Evolutionary conservation across 495 filamentous ascomycete genomes (phyloP).

Genomic region (Aspergillus heteromorphus): DNA sequence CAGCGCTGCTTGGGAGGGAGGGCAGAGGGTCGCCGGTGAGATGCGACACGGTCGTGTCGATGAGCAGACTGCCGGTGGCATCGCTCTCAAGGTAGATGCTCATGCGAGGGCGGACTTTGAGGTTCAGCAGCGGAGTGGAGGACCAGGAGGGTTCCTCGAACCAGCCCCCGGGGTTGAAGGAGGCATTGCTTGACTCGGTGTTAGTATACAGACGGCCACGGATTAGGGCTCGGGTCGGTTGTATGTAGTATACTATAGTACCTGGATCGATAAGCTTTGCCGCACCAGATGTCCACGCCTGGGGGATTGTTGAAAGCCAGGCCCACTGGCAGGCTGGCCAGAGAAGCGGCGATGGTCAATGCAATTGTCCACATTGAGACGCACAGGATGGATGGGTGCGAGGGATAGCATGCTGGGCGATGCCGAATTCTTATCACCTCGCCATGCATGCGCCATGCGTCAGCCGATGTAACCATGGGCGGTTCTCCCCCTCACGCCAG

Average conservation of each 20-base stretch:
- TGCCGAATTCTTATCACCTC: not conserved
- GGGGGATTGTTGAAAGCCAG: conserved; percentile 24
- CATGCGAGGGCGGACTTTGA: conserved; percentile 55
- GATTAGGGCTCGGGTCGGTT: no score
- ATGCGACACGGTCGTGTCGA: conserved; percentile 51
- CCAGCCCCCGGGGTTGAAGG: conserved; percentile 58
- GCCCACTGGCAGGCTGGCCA: not conserved
- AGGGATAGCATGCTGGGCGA: not conserved
- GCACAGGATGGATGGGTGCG: not conserved
- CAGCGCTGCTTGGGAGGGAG: not conserved
- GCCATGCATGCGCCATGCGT: not conserved
- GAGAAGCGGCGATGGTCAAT: not conserved
- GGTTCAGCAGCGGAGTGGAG: conserved; percentile 44
- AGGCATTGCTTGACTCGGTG: conserved; percentile 45
- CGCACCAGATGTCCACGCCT: conserved; percentile 48
- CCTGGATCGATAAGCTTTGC: conserved; percentile 51
- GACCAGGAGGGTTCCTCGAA: conserved; percentile 40
- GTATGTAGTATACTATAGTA: no score
- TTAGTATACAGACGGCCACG: no score
- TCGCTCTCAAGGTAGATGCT: conserved; percentile 44
- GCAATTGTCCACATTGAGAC: not conserved
- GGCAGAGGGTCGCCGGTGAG: not conserved
- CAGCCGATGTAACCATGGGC: not conserved
- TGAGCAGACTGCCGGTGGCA: conserved; percentile 54
- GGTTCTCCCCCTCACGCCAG: not conserved